Conservation (phyloP, 768 basidiomycete genomes). For the Boletellus sp. region DNA sequence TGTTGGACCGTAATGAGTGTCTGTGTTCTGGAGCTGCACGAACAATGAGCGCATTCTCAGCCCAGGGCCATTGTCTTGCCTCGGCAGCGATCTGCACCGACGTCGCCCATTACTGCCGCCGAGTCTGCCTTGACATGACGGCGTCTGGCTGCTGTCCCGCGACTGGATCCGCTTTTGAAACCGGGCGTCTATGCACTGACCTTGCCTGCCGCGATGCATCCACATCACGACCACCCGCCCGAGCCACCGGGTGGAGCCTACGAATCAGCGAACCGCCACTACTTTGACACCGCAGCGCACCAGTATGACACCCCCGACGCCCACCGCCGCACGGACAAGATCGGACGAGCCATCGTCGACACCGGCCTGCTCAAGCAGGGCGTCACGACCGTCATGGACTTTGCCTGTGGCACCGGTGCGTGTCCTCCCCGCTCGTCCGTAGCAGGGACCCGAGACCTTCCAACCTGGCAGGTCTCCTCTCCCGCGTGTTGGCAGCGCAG, state of each 20-base stretch:
- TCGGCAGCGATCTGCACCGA: background rate
- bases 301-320: slow-evolving; percentile 25
- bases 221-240: background rate
- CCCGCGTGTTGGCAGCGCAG: slow-evolving; percentile 56
- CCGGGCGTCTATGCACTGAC: no score
- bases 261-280: slow-evolving; percentile 23
- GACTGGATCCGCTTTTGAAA: no score
- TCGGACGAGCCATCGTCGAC: slow-evolving; percentile 28
- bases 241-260: slow-evolving; percentile 1
- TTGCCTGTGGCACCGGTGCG: slow-evolving; percentile 65
- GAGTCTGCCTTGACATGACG: no score
- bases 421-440: background rate
- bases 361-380: slow-evolving; percentile 51
- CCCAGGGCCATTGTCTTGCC: background rate
- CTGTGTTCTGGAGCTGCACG: background rate
- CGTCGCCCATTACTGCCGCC: no score
- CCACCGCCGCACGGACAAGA: slow-evolving; percentile 17
- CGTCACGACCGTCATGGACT: slow-evolving; percentile 62
- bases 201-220: no score
- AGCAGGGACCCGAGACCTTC: no score
- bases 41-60: background rate
- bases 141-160: no score
- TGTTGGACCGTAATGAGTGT: slow-evolving; percentile 7
- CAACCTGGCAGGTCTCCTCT: slow-evolving; percentile 66
- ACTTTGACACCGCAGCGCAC: slow-evolving; percentile 26